Evolutionary conservation across 495 filamentous ascomycete genomes (phyloP), one percentile per base, ranked within the genome.

Genomic region (Rhizodiscina lignyota): DNA sequence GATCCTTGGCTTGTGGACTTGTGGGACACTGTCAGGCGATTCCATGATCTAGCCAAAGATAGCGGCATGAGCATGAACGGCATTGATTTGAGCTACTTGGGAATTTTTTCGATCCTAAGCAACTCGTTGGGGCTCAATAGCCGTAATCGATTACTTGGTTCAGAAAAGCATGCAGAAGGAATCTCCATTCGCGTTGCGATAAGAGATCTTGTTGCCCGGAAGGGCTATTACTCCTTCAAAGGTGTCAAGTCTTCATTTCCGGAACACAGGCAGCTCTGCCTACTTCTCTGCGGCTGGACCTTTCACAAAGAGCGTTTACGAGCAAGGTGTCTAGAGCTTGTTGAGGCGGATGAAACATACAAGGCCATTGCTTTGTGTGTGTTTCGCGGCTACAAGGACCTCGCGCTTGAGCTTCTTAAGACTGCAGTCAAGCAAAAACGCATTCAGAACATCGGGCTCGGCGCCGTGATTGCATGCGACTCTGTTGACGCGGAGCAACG

Each of bases 41-140:
- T 58, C 36, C 39, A 52, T 23, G 20, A 42, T 3, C 37, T 53
- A 5, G 79, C 80, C 11, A 56, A 63, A 17, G 64, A 74, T 32
- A 68, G 73, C 24, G 71, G 74, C 3, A 87, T 94, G 82, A 64
- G 81, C 30, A 58, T 68, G n/a, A 64, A 73, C 27, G 62, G 67
- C 1, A 54, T 93, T 4, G 89, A 94, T 45, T 52, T 94, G 27
- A 84, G 76, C 46, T 97, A 83, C 51, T 53, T 94, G 49, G 89
- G 89, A 2, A 74, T 96, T 28, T 62, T 68, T 36, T 68, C 67
- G 24, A 68, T 94, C 12, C 94, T 86, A 86, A 75, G 59, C 21
- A 78, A 81, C 45, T 64, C 80, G 51, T 84, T 33, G 74, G 81
- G 77, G 50, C 39, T 37, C 44, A 46, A 21, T 35, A 45, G 11